Evolutionary conservation across 2,329 filamentous ascomycete genomes (phyloP), one percentile per base, ranked within the genome.

Genomic region (Rutstroemia sp.): DNA sequence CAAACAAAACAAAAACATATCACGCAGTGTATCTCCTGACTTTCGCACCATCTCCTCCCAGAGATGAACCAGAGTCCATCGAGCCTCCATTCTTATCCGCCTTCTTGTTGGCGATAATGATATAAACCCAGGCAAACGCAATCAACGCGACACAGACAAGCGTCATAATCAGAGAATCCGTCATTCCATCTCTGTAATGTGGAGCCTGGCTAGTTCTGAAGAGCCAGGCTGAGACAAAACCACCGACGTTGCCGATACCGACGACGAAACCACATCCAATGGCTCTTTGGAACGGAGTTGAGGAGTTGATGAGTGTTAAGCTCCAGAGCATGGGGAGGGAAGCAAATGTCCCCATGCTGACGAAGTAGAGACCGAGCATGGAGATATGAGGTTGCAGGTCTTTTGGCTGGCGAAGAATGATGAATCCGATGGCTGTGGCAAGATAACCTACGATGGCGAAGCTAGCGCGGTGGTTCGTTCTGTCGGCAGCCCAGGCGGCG

Each of bases 231-330:
- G 79, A 77, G 55, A 85, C 76, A 42, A 88, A 68, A 0, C 84
- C 86, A 6, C 86, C 86, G 21, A 88, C 66, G 54, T 87, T 88
- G 40, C 84, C 86, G 17, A 87, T 72, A 82, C 88, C 88, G 64
- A 88, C 74, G 61, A 79, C 77, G 61, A 78, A 73, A 0, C 73
- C 75, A 9, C 76, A 73, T 1, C 73, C 73, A 30, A 77, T 75
- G 2, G 77, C 73, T 46, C 80, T 54, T 81, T 82, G 0, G 77
- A 79, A 21, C 78, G 84, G 50, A 86, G 84, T 6, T 81, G 83
- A 2, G 80, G 78, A 27, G 80, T 82, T 25, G 84, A 78, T 0
- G 84, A 82, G 0, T 83, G 86, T 62, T 88, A 86, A 14, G 81
- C 70, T 83, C 16, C 87, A 78, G 0, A 88, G 83, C 61, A 88